Evolutionary conservation across 2,329 filamentous ascomycete species (phyloP).

Genomic region (Stagonosporopsis tanaceti): DNA sequence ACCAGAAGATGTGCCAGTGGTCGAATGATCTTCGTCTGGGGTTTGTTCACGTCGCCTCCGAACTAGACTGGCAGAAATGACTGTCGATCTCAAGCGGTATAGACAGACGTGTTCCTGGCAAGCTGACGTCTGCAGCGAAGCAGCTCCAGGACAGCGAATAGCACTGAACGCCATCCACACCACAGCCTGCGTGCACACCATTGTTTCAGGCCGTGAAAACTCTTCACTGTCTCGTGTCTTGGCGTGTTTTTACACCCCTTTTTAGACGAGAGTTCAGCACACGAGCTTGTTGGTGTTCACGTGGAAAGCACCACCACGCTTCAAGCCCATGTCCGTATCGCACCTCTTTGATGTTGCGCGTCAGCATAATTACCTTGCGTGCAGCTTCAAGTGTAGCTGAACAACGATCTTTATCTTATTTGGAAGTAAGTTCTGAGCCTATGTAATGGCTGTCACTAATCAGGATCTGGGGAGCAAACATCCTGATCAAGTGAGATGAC

Average conservation of each 20-base stretch:
- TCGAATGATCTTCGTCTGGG: not conserved
- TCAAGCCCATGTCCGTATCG: too few relatives aligned
- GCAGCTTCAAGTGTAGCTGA: too few relatives aligned
- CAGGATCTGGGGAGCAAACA: too few relatives aligned
- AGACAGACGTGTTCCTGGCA: not conserved
- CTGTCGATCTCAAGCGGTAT: not conserved
- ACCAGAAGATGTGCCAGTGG: not conserved
- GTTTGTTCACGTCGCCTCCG: not conserved
- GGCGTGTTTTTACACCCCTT: not conserved
- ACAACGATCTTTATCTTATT: too few relatives aligned
- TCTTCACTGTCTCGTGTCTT: not conserved
- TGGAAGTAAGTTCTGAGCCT: too few relatives aligned
- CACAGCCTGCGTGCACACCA: not conserved
- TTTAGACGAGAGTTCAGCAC: not conserved
- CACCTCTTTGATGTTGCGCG: too few relatives aligned
- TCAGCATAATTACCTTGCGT: too few relatives aligned
- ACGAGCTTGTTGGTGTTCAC: too few relatives aligned
- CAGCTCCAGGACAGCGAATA: not conserved
- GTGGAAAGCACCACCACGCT: not conserved
- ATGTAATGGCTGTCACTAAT: too few relatives aligned
- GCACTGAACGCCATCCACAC: not conserved
- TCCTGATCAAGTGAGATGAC: too few relatives aligned
- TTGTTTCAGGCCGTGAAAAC: conserved; percentile 4
- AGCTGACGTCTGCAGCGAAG: not conserved
- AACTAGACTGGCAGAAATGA: not conserved